A percentile compares a stretch with the other conserved stretches of the same genome.
phyloP scores from a whole-genome alignment of 106 monocot genomes.

The Platanthera guangdongensis region DNA sequence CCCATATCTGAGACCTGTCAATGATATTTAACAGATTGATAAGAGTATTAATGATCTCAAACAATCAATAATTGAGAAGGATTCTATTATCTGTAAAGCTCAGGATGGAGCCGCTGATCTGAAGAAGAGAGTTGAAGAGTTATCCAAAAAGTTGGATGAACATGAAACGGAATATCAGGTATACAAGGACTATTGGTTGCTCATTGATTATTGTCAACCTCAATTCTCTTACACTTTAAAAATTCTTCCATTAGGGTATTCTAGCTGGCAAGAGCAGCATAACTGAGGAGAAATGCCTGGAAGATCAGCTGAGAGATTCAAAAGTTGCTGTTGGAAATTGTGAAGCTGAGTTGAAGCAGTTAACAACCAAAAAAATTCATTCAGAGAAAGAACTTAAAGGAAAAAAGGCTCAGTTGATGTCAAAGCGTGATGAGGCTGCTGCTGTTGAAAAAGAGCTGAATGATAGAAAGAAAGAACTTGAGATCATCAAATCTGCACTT shows the following conservation, averaged over 20 bases:
- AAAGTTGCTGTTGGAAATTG: constrained; percentile 77
- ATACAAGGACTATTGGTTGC: neutral
- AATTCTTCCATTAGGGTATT: constrained; percentile 48
- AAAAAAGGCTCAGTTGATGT: constrained; percentile 50
- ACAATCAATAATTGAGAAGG: constrained; percentile 59
- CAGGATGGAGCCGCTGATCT: constrained; percentile 71
- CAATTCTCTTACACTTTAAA: neutral
- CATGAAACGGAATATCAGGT: constrained; percentile 88
- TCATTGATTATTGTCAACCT: neutral
- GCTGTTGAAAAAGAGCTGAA: constrained; percentile 71
- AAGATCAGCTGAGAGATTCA: constrained; percentile 96
- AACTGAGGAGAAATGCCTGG: constrained; percentile 89
- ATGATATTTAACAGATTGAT: constrained; percentile 32
- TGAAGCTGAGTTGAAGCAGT: constrained; percentile 64
- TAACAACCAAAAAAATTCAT: constrained; percentile 68
- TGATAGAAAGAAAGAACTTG: constrained; percentile 60
- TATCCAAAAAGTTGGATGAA: constrained; percentile 61
- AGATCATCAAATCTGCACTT: constrained; percentile 46
- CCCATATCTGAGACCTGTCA: too few species aligned
- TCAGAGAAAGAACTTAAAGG: constrained; percentile 86
- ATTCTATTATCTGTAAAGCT: constrained; percentile 52
- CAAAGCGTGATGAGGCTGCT: constrained; percentile 76
- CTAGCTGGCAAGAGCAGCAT: constrained; percentile 84
- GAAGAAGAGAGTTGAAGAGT: constrained; percentile 57
- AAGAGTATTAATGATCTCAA: constrained; percentile 72